A percentile compares a stretch with the other conserved stretches of the same genome.
Conservation (phyloP, 129 eudicot species). For the Gnaphalium uliginosum region DNA sequence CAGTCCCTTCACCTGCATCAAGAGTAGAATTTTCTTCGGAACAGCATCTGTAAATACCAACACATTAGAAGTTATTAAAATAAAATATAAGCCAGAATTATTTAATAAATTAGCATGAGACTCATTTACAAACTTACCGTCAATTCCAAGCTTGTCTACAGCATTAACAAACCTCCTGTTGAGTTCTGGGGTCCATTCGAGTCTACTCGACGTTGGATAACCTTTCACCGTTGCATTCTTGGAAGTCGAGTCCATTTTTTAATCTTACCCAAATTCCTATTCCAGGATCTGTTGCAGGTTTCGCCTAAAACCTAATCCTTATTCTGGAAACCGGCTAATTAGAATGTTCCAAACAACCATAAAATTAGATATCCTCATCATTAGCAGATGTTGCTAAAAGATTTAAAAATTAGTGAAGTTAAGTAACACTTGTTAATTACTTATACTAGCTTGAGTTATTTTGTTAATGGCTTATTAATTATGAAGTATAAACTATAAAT, state of each 20-base stretch:
- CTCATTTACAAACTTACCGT: conserved; percentile 22
- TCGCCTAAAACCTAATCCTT: neutral
- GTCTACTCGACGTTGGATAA: conserved; percentile 9
- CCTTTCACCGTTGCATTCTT: conserved; percentile 1
- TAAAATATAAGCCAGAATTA: neutral
- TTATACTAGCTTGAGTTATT: neutral
- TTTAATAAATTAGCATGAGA: neutral
- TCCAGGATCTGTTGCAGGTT: neutral
- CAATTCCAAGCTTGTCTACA: conserved; percentile 27
- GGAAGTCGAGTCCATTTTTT: conserved; percentile 2
- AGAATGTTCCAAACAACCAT: neutral
- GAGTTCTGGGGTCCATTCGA: conserved; percentile 25
- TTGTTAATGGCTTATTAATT: neutral
- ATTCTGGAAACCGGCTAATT: neutral
- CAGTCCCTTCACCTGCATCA: conserved; percentile 37
- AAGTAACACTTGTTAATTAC: conserved; percentile 4
- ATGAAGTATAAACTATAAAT: too few species aligned
- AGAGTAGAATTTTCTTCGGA: conserved; percentile 27
- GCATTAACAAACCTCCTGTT: conserved; percentile 28
- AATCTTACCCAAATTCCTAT: neutral
- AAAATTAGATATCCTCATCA: neutral
- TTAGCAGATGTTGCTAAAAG: neutral
- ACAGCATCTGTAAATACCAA: conserved; percentile 13
- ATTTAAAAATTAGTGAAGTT: neutral
- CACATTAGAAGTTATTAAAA: neutral